Conservation (phyloP, 768 basidiomycete genomes). For the Termitomyces sp. region DNA sequence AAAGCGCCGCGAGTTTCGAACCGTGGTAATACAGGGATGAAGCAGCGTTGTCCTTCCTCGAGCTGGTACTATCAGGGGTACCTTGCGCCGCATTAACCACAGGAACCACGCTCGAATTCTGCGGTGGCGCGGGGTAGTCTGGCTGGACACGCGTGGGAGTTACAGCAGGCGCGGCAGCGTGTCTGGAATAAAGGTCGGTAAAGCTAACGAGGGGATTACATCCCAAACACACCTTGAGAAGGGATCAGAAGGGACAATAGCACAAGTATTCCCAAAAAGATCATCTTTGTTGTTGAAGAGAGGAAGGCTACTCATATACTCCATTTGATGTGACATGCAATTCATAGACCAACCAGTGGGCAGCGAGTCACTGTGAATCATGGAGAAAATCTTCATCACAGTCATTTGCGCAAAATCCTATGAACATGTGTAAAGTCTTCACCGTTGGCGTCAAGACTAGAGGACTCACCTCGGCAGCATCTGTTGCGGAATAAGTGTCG, state of each 20-base stretch:
- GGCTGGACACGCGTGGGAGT: constrained; percentile 5
- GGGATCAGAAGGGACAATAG: constrained; percentile 6
- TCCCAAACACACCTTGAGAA: constrained; percentile 5
- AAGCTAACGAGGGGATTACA: not conserved
- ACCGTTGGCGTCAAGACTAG: not conserved
- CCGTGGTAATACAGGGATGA: not conserved
- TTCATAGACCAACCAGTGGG: constrained; percentile 18
- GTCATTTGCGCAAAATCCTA: constrained; percentile 27
- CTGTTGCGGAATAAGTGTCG: constrained; percentile 21
- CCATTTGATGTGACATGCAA: constrained; percentile 26
- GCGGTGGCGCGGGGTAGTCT: not conserved
- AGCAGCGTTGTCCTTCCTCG: constrained; percentile 2
- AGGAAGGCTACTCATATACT: constrained; percentile 15
- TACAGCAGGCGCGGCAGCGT: constrained; percentile 6
- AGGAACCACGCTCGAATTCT: not conserved
- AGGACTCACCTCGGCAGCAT: constrained; percentile 20
- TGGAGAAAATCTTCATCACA: constrained; percentile 19
- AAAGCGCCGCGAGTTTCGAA: not conserved
- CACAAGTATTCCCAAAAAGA: constrained; percentile 24
- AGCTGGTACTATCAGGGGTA: not conserved
- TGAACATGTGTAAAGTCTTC: not conserved
- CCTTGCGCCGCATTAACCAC: not conserved
- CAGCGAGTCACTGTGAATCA: constrained; percentile 17
- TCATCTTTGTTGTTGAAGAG: constrained; percentile 16
- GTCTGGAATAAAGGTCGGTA: not conserved